Evolutionary conservation across 139 green algal species (phyloP).

Genomic region (Pseudopediastrum boryanum): DNA sequence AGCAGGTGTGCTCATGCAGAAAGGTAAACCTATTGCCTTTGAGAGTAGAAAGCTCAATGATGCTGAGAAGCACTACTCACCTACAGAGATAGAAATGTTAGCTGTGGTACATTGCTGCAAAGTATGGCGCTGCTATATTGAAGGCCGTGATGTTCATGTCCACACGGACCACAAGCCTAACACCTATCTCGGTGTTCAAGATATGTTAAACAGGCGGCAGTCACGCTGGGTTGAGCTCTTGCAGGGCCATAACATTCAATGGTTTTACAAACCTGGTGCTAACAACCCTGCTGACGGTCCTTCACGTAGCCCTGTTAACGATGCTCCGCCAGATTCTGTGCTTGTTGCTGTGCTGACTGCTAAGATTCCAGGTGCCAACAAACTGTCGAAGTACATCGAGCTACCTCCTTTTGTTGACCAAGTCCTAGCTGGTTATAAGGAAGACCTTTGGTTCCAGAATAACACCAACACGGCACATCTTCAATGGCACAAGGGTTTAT

Average conservation of each 20-base stretch:
- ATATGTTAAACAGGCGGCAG: background rate
- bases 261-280: conserved; percentile 6
- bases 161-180: conserved; percentile 29
- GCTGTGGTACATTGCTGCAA: conserved; percentile 1
- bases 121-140: conserved; percentile 4
- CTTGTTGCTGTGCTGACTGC: background rate
- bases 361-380: background rate
- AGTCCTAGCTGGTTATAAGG: background rate
- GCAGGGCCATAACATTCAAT: background rate
- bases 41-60: conserved; percentile 5
- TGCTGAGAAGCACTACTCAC: background rate
- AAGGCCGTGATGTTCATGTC: conserved; percentile 19
- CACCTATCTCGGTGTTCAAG: background rate
- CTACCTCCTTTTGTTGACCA: background rate
- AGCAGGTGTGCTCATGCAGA: conserved; percentile 6
- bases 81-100: conserved; percentile 23
- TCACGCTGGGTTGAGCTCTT: conserved; percentile 12
- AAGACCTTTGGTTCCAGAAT: background rate
- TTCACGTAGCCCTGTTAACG: background rate
- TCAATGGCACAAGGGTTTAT: conserved; percentile 5
- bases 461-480: background rate
- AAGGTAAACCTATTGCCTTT: conserved; percentile 2
- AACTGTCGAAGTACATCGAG: no score
- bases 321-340: background rate
- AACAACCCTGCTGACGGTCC: background rate